Evolutionary conservation across 2,329 filamentous ascomycete species (phyloP), one percentile per base, ranked within the genome.

Genomic region (Fusarium setosum): DNA sequence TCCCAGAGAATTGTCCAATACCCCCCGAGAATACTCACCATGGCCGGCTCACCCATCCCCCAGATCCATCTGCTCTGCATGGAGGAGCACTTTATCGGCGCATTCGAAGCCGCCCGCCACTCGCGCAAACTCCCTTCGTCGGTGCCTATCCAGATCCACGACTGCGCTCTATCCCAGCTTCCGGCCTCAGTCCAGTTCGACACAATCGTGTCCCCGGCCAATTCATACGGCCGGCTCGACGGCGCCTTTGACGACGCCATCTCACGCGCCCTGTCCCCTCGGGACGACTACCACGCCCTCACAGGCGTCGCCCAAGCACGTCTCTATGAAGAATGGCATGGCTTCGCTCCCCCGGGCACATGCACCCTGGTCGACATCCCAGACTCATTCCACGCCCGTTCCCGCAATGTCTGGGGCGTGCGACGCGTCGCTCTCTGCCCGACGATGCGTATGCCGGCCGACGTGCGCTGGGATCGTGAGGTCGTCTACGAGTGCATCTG

Each of bases 171-270:
- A 6, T 72, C 76, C 10, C 67, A 72, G 3, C 68, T 86, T 4
- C 73, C 80, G 0, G 11, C 67, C 0, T 49, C 59, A 1, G 70
- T 77, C 9, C 73, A 73, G 26, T 85, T 84, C 67, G 80, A 86
- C 67, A 74, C 81, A 12, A 74, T 86, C 38, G 83, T 86, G 20
- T 86, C 84, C 1, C 84, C 84, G 0, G 83, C 84, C 38, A 86
- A 86, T 66, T 85, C 83, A 2, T 86, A 85, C 68, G 84, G 79
- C 24, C 78, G 79, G 1, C 78, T 88, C 1, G 84, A 87, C 62
- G 85, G 85, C 24, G 82, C 79, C 45, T 87, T 86, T 62, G 84
- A 86, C 71, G 81, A 85, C 63, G 84, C 84, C 21, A 83, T 87
- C 54, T 85, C 83, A 0, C 76, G 78, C 29, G 77, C 78, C 11